Percentiles rank a stretch among this genome's conserved stretches.
Conservation (phyloP, 2,329 filamentous ascomycete genomes). For the Diaporthe citri region DNA sequence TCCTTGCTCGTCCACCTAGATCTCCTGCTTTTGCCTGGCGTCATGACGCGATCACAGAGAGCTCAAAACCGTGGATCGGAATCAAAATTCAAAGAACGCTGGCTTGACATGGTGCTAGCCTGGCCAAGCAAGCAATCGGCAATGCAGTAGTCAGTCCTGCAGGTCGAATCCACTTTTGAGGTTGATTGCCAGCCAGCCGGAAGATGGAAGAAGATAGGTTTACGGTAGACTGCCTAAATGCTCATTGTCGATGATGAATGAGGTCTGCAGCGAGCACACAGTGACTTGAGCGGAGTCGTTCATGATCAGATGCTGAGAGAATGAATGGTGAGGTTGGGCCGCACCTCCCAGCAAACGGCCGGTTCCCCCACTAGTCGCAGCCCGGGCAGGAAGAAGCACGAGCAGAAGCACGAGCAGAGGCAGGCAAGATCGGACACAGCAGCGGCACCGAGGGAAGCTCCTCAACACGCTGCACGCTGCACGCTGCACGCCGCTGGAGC, state of each 20-base stretch:
- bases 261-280: not conserved
- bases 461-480: not conserved
- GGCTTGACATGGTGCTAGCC: constrained; percentile 33
- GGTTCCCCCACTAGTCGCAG: constrained; percentile 10
- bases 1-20: constrained; percentile 2
- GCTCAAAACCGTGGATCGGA: not conserved
- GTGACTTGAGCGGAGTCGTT: not conserved
- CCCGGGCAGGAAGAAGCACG: not conserved
- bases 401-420: constrained; percentile 7
- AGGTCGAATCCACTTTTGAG: constrained; percentile 34
- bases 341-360: not conserved
- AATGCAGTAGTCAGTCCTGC: constrained; percentile 9
- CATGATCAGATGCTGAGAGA: constrained; percentile 5
- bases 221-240: not conserved
- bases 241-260: constrained; percentile 20
- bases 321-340: not conserved
- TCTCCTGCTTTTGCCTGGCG: constrained; percentile 8
- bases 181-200: constrained; percentile 14
- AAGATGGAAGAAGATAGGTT: constrained; percentile 9
- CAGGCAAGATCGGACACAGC: not conserved
- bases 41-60: constrained; percentile 30
- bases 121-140: constrained; percentile 2
- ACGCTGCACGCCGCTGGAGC: not conserved
- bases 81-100: not conserved
- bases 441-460: constrained; percentile 25